Percentiles rank a stretch among this genome's conserved stretches.
Evolutionary conservation across 164 flowering plant genomes (phyloP).

Genomic region (Piper longum): DNA sequence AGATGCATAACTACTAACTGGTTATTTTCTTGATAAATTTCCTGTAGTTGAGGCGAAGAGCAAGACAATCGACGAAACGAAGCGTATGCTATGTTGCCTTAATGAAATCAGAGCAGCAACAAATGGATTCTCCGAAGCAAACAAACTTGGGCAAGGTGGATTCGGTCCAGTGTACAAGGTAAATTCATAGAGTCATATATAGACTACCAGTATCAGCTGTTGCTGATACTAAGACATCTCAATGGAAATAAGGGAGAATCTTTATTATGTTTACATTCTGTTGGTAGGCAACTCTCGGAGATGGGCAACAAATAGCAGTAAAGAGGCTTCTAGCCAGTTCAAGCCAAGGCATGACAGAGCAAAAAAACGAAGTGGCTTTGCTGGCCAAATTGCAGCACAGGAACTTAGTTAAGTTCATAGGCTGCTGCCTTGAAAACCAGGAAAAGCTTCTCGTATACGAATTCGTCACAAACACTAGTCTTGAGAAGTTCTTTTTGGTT

Average conservation of each 20-base stretch:
- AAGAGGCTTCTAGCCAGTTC: constrained; percentile 27
- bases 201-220: background rate
- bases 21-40: background rate
- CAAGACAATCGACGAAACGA: constrained; percentile 2
- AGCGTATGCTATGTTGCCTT: constrained; percentile 10
- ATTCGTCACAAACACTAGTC: constrained; percentile 24
- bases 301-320: constrained; percentile 30
- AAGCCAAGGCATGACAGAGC: constrained; percentile 24
- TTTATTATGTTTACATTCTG: background rate
- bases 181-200: background rate
- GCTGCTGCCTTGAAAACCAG: constrained; percentile 22
- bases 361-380: constrained; percentile 22
- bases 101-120: constrained; percentile 16
- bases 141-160: constrained; percentile 36
- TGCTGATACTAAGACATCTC: no score
- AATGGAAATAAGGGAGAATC: background rate
- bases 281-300: constrained; percentile 15
- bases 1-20: background rate
- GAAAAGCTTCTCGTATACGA: constrained; percentile 33
- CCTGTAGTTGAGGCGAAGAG: background rate
- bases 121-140: constrained; percentile 19
- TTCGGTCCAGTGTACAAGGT: constrained; percentile 42
- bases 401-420: constrained; percentile 29
- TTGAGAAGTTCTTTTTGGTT: constrained; percentile 21
- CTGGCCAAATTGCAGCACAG: constrained; percentile 33